phyloP scores from a whole-genome alignment of 345 rosid genomes.

The Populus ilicifolia region DNA sequence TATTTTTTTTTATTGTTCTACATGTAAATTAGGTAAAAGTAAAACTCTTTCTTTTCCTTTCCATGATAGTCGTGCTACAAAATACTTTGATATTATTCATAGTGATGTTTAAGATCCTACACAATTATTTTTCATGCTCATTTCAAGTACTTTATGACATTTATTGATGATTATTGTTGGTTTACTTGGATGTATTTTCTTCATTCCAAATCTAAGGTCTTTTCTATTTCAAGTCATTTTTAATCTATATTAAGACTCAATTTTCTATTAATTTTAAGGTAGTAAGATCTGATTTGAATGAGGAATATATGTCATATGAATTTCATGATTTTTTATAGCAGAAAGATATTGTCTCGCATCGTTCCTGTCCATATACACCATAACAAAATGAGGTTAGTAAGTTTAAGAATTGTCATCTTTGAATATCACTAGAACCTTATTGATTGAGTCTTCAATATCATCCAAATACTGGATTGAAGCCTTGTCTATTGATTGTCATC shows the following conservation, averaged over 20 bases:
- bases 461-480: fast-evolving
- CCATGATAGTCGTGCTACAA: too few relatives aligned
- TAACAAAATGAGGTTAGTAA: neutral
- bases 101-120: too few relatives aligned
- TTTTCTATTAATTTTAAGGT: too few relatives aligned
- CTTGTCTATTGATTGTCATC: neutral
- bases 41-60: too few relatives aligned
- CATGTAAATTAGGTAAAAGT: too few relatives aligned
- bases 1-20: too few relatives aligned
- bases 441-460: neutral
- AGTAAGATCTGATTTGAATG: neutral
- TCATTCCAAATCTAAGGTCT: neutral
- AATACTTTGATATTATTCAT: too few relatives aligned
- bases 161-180: neutral
- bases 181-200: neutral
- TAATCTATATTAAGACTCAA: neutral
- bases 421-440: neutral
- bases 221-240: neutral
- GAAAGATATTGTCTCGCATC: neutral
- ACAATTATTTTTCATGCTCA: too few relatives aligned
- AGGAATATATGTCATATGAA: neutral
- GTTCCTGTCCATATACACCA: too few relatives aligned
- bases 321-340: neutral
- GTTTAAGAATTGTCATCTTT: neutral
- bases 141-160: too few relatives aligned